Conservation (phyloP, 140 eudicot genomes). For the Ambrosia hybrid region DNA sequence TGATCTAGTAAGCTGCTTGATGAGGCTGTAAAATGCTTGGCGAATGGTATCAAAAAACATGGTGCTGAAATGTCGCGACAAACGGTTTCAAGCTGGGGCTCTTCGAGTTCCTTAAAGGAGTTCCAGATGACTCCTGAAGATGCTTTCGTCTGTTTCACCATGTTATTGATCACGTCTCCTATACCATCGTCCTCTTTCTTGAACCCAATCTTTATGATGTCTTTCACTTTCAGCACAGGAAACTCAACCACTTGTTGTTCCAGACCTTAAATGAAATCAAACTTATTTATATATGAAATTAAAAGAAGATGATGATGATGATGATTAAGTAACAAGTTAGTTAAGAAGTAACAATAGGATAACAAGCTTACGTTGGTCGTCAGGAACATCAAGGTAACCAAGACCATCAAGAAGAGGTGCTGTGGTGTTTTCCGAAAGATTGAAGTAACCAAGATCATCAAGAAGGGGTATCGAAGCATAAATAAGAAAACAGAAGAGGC, state of each 20-base stretch:
- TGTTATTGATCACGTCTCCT: conserved; percentile 8
- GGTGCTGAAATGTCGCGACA: conserved; percentile 21
- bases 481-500: conserved; percentile 28
- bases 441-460: conserved; percentile 33
- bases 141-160: conserved; percentile 20
- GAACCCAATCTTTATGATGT: conserved; percentile 30
- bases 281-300: neutral
- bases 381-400: too few species aligned
- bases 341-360: too few species aligned
- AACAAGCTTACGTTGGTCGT: too few species aligned
- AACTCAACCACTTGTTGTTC: conserved; percentile 39
- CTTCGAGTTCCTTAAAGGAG: conserved; percentile 50
- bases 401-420: too few species aligned
- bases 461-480: conserved; percentile 23
- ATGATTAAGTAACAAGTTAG: too few species aligned
- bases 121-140: conserved; percentile 47
- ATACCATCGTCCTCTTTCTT: neutral
- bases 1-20: conserved; percentile 43
- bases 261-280: conserved; percentile 18
- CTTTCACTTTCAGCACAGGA: conserved; percentile 47
- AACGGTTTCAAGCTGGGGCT: conserved; percentile 8
- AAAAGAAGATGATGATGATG: too few species aligned
- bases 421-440: too few species aligned
- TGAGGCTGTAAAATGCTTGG: conserved; percentile 38
- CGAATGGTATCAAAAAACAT: conserved; percentile 46